These are phyloP conservation scores for Phytopythium mirpurense DNA, from an alignment of 352 stramenopile species.

Conservation along the genomic window DNA sequence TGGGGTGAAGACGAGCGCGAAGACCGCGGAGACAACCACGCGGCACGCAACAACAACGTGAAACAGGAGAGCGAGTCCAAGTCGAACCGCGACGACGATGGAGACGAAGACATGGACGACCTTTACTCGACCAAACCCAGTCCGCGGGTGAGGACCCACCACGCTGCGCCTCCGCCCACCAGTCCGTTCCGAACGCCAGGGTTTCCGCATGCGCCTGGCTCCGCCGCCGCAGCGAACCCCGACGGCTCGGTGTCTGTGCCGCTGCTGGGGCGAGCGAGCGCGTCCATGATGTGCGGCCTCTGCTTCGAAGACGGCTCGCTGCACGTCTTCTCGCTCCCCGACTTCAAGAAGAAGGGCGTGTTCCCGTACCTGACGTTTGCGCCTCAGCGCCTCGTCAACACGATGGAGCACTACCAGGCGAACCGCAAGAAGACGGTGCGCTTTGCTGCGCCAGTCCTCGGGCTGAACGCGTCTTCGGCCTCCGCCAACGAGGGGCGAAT, in stretches of 20 bases:
- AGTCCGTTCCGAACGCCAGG: not conserved
- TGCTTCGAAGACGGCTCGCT: conserved; percentile 80
- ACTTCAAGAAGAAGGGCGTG: conserved; percentile 76
- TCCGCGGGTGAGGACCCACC: conserved; percentile 18
- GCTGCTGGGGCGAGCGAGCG: conserved; percentile 43
- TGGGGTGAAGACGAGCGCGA: conserved; percentile 52
- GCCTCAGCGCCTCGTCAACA: conserved; percentile 73
- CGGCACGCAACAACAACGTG: conserved; percentile 7
- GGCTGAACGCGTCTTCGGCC: conserved; percentile 62
- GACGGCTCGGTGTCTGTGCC: conserved; percentile 48
- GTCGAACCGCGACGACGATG: conserved; percentile 22
- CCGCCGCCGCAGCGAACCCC: conserved; percentile 11
- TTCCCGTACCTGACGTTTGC: conserved; percentile 84
- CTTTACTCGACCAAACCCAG: conserved; percentile 55
- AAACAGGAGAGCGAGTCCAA: conserved; percentile 10
- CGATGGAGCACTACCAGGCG: conserved; percentile 53
- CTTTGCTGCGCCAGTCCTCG: conserved; percentile 50
- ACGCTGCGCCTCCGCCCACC: not conserved
- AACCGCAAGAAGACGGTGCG: conserved; percentile 54
- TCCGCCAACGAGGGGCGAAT: conserved; percentile 72
- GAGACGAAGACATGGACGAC: conserved; percentile 70
- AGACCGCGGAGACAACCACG: conserved; percentile 18
- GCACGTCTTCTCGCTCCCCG: conserved; percentile 75
- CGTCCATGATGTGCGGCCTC: conserved; percentile 76
- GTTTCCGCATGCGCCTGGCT: not conserved